Percentiles rank a stretch among this genome's conserved stretches.
Conservation (phyloP, 1,284 basidiomycete species). For the Meira nashicola region DNA sequence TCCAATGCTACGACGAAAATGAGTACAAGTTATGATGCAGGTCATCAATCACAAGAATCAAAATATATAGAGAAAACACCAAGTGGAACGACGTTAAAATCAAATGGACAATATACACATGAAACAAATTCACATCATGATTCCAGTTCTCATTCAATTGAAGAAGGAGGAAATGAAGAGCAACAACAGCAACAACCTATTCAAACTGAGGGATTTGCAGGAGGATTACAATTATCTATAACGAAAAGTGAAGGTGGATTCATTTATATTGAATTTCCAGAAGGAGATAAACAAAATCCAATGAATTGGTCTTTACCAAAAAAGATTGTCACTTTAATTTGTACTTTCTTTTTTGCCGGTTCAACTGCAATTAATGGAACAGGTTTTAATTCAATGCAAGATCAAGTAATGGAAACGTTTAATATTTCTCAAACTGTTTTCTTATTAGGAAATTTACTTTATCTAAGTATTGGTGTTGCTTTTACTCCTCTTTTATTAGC, state of each 20-base stretch:
- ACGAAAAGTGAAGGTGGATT: conserved; percentile 6
- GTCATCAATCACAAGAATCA: too few species aligned
- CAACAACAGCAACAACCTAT: too few species aligned
- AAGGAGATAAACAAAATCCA: conserved; percentile 1
- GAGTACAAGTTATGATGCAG: too few species aligned
- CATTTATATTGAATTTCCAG: conserved; percentile 5
- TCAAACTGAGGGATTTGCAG: neutral
- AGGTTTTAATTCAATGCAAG: conserved; percentile 5
- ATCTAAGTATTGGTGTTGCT: conserved; percentile 29
- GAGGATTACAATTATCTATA: neutral
- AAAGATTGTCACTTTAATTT: conserved; percentile 24
- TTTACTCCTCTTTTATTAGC: conserved; percentile 35
- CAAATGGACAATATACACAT: too few species aligned
- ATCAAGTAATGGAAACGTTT: conserved; percentile 7
- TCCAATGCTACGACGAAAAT: too few species aligned
- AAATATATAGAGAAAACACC: too few species aligned
- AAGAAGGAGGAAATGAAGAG: too few species aligned
- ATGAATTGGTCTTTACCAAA: neutral
- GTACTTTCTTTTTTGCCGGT: conserved; percentile 31
- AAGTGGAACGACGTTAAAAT: too few species aligned
- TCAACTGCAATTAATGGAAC: conserved; percentile 30
- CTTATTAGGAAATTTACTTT: conserved; percentile 21
- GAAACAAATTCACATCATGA: too few species aligned
- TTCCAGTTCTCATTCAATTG: too few species aligned
- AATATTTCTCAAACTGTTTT: conserved; percentile 6